Conservation (phyloP, 345 rosid genomes). For the Abelmoschus esculentus region DNA sequence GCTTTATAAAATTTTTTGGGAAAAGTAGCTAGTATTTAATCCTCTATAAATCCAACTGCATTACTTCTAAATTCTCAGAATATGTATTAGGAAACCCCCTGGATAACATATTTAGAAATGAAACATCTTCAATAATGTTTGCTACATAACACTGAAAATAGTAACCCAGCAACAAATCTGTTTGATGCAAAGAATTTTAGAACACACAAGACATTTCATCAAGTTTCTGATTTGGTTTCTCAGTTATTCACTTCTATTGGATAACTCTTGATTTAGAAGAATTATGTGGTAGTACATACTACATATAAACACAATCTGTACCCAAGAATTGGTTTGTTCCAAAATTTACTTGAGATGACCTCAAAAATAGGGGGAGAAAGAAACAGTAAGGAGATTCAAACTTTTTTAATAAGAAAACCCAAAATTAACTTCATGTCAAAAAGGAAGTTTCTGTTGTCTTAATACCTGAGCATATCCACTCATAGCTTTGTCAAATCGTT, state of each 20-base stretch:
- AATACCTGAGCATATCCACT: slow-evolving; percentile 68
- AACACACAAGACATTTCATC: not conserved
- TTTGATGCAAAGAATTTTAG: not conserved
- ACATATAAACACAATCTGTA: not conserved
- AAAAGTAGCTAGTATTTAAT: not conserved
- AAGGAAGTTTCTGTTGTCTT: not conserved
- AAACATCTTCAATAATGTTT: not conserved
- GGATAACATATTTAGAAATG: not conserved
- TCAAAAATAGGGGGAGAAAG: not conserved
- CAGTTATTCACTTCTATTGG: not conserved
- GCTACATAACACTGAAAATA: not conserved
- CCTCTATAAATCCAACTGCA: not conserved
- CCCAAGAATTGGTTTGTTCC: not conserved
- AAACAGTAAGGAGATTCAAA: not conserved
- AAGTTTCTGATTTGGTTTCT: not conserved
- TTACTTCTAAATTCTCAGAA: not conserved
- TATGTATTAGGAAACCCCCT: not conserved
- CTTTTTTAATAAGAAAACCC: not conserved
- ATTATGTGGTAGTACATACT: not conserved
- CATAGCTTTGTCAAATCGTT: not conserved
- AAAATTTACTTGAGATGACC: not conserved
- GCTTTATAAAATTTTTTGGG: not conserved
- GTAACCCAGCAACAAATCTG: not conserved
- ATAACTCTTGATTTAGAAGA: not conserved
- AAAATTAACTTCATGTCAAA: not conserved